phyloP scores from a whole-genome alignment of 202 grass and related monocot species.

The Eragrostis tef region DNA sequence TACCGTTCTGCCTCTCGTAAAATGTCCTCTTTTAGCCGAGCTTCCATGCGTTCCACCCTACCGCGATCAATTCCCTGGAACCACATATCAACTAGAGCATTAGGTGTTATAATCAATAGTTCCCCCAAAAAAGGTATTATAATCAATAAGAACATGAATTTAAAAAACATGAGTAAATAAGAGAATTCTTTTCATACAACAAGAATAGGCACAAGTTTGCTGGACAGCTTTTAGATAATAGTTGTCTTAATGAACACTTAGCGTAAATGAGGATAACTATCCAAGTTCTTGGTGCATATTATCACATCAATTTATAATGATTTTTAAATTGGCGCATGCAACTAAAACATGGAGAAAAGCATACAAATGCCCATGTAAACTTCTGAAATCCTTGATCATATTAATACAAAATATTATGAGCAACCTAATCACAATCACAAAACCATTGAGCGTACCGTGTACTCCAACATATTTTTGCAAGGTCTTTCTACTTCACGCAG shows the following conservation, averaged over 20 bases:
- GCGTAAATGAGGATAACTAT: slow-evolving; percentile 37
- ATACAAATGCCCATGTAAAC: background rate
- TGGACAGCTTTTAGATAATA: slow-evolving; percentile 8
- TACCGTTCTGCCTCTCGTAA: slow-evolving; percentile 78
- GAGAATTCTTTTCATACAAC: slow-evolving; percentile 27
- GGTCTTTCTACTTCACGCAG: slow-evolving; percentile 98
- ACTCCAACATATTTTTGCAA: slow-evolving; percentile 99
- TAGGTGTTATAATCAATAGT: too few species aligned
- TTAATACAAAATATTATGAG: slow-evolving; percentile 27
- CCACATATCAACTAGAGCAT: slow-evolving; percentile 40
- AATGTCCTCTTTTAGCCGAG: slow-evolving; percentile 95
- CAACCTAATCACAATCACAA: slow-evolving; percentile 36
- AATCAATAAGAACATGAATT: slow-evolving; percentile 29
- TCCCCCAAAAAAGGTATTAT: too few species aligned
- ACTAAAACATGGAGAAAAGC: slow-evolving; percentile 10
- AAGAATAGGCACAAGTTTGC: slow-evolving; percentile 20
- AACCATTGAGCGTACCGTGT: slow-evolving; percentile 63
- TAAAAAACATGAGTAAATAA: slow-evolving; percentile 30
- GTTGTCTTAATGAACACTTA: background rate
- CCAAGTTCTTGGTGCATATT: slow-evolving; percentile 12
- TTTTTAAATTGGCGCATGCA: background rate
- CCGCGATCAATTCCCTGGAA: slow-evolving; percentile 81
- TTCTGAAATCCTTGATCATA: background rate
- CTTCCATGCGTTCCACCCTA: slow-evolving; percentile 97
- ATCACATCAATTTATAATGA: slow-evolving; percentile 7